These are phyloP conservation scores for Pterulicium gracile DNA, from an alignment of 1,284 basidiomycete species.

Conservation along the genomic window DNA sequence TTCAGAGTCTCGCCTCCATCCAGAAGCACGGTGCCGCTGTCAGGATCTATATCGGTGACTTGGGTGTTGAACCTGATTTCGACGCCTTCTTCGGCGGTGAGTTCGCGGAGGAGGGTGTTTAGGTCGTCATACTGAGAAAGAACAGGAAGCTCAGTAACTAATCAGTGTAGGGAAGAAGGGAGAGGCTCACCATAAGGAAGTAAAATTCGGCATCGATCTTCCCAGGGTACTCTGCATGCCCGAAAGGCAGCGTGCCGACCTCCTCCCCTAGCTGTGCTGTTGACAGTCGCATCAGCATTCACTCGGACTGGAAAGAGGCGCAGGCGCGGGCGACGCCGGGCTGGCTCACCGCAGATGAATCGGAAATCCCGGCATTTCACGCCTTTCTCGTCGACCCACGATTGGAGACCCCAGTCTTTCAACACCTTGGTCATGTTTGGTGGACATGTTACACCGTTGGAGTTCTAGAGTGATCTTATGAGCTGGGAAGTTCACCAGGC, in stretches of 20 bases:
- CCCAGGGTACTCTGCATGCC: not conserved
- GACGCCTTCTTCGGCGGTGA: slow-evolving; percentile 34
- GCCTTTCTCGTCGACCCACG: slow-evolving; percentile 19
- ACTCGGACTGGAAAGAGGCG: too few relatives aligned
- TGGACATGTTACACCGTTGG: slow-evolving; percentile 18
- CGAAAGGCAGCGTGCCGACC: not conserved
- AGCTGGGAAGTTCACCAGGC: slow-evolving; percentile 4
- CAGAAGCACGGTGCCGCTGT: slow-evolving; percentile 24
- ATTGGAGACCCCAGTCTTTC: slow-evolving; percentile 31
- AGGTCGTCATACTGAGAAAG: slow-evolving; percentile 43
- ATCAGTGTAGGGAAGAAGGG: slow-evolving; percentile 20
- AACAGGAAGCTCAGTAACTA: slow-evolving; percentile 12
- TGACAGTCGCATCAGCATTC: not conserved
- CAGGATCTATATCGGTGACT: slow-evolving; percentile 33
- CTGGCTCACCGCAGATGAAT: slow-evolving; percentile 11
- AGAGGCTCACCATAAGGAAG: not conserved
- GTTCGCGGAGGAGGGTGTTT: slow-evolving; percentile 37
- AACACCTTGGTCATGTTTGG: slow-evolving; percentile 37
- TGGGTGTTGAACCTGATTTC: slow-evolving; percentile 33
- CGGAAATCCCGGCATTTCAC: slow-evolving; percentile 21
- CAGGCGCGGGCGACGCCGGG: too few relatives aligned
- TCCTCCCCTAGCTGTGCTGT: not conserved
- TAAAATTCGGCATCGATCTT: not conserved
- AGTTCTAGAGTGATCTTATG: slow-evolving; percentile 10
- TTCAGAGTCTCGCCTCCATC: slow-evolving; percentile 11